Percentiles rank a stretch among this genome's conserved stretches.
These are phyloP conservation scores for Hirschioporus abietinus DNA, from an alignment of 768 basidiomycete genomes.

Conservation along the genomic window DNA sequence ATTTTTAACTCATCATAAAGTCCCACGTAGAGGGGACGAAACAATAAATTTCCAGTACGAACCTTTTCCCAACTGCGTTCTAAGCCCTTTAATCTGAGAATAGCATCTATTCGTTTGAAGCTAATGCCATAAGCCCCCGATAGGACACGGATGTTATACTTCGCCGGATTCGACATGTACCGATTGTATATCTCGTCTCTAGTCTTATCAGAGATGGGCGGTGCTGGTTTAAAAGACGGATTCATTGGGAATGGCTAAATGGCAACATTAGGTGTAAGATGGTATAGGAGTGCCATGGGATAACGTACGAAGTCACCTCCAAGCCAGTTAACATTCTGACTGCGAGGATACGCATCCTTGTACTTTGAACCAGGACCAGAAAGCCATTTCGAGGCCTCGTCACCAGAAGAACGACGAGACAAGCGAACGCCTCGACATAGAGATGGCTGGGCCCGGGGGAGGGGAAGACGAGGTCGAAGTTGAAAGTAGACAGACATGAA, in stretches of 20 bases:
- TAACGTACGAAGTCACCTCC: conserved; percentile 49
- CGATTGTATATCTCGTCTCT: conserved; percentile 53
- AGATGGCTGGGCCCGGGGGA: background rate
- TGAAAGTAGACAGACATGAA: conserved; percentile 4
- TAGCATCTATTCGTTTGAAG: conserved; percentile 77
- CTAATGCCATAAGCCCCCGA: conserved; percentile 61
- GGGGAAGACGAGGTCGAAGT: background rate
- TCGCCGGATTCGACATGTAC: conserved; percentile 53
- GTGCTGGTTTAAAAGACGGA: conserved; percentile 73
- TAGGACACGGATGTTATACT: conserved; percentile 53
- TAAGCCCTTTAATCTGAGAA: conserved; percentile 75
- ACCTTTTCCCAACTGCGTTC: conserved; percentile 73
- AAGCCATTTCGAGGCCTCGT: conserved; percentile 31
- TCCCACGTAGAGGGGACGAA: conserved; percentile 10
- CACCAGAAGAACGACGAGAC: conserved; percentile 2
- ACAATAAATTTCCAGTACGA: conserved; percentile 23
- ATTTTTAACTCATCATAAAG: conserved; percentile 53
- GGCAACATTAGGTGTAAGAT: conserved; percentile 10
- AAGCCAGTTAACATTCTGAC: conserved; percentile 55
- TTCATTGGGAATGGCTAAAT: conserved; percentile 82
- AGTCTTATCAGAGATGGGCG: conserved; percentile 62
- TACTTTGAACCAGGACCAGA: conserved; percentile 36
- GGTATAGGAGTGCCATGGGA: conserved; percentile 15
- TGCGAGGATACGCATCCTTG: conserved; percentile 28
- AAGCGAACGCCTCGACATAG: background rate